phyloP scores from a whole-genome alignment of 345 rosid species.

The Camelina sativa region DNA sequence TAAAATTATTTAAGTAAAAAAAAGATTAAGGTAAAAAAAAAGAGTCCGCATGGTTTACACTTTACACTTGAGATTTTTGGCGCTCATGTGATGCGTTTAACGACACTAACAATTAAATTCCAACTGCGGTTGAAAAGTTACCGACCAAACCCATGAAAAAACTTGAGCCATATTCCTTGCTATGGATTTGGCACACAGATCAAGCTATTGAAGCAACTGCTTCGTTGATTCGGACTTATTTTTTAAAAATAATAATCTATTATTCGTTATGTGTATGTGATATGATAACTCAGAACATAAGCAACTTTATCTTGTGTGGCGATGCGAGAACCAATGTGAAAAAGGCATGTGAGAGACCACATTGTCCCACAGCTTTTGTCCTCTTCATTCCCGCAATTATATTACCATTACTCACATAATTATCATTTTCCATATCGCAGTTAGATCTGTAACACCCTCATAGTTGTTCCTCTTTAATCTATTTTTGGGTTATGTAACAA shows the following conservation, averaged over 20 bases:
- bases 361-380: slow-evolving; percentile 40
- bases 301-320: slow-evolving; percentile 17
- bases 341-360: slow-evolving; percentile 39
- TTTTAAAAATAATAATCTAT: not conserved
- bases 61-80: not conserved
- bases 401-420: not conserved
- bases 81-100: not conserved
- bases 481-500: not conserved
- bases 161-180: slow-evolving; percentile 19
- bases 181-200: slow-evolving; percentile 32
- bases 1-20: not conserved
- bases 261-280: slow-evolving; percentile 20
- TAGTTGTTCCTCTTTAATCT: not conserved
- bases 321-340: slow-evolving; percentile 29
- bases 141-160: not conserved
- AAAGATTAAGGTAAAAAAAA: too few relatives aligned
- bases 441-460: not conserved
- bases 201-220: slow-evolving; percentile 27
- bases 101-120: not conserved
- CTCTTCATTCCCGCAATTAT: slow-evolving; percentile 25
- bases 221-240: not conserved
- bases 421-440: not conserved
- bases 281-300: slow-evolving; percentile 23
- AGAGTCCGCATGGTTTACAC: not conserved
- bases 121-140: not conserved